Evolutionary conservation across 176 grass and related monocot genomes (phyloP).

Genomic region (Tuctoria greenei): DNA sequence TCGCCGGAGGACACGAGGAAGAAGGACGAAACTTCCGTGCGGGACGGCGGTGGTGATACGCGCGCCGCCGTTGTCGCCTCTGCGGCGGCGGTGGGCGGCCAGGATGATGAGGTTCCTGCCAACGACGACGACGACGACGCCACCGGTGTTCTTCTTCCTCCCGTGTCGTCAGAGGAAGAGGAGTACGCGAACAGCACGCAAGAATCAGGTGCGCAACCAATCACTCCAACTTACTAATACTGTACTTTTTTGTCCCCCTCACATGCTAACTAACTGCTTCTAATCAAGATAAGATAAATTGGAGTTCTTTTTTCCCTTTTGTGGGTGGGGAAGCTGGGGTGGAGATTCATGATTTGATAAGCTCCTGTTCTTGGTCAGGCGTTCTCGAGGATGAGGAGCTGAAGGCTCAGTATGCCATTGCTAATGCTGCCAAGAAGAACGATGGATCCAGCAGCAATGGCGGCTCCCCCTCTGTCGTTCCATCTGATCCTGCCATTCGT

Average conservation of each 20-base stretch:
- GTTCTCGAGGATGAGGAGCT: no score
- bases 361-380: no score
- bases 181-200: conserved; percentile 38
- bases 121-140: conserved; percentile 25
- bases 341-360: neutral
- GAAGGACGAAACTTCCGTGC: no score
- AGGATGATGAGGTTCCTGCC: neutral
- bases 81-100: neutral
- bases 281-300: conserved; percentile 10
- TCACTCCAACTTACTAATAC: neutral
- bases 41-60: neutral
- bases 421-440: no score
- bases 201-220: conserved; percentile 24
- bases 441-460: no score
- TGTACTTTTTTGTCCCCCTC: neutral
- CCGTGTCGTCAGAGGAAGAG: conserved; percentile 34
- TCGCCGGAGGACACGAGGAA: conserved; percentile 8
- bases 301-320: neutral
- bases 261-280: neutral
- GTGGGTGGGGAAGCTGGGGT: neutral
- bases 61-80: neutral
- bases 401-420: no score
- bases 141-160: neutral
- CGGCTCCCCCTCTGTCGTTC: neutral
- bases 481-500: no score